These are phyloP conservation scores for Ophiostoma fasciatum DNA, from an alignment of 2,329 filamentous ascomycete species.

Conservation along the genomic window DNA sequence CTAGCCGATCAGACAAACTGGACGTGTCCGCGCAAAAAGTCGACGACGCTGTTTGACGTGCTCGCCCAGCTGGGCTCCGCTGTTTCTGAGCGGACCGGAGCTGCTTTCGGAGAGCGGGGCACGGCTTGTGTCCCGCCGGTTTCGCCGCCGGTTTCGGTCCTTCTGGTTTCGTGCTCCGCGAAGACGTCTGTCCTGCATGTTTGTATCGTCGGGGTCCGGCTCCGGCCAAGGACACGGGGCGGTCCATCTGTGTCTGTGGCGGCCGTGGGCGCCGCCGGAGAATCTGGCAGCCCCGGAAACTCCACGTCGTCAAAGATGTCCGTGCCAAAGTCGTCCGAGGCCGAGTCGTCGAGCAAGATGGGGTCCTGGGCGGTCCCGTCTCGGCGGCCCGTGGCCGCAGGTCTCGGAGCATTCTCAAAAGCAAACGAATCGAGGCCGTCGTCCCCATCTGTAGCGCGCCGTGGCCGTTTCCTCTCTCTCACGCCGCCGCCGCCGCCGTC, in stretches of 20 bases:
- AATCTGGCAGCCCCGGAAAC: not conserved
- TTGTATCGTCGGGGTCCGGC: no score
- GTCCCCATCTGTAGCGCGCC: no score
- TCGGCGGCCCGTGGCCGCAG: not conserved
- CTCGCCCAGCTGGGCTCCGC: constrained; percentile 14
- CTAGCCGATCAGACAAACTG: constrained; percentile 11
- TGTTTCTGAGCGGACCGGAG: not conserved
- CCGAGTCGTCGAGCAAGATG: constrained; percentile 2
- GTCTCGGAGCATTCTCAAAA: not conserved
- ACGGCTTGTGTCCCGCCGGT: not conserved
- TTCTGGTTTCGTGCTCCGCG: no score
- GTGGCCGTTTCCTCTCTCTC: not conserved
- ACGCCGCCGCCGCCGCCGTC: not conserved
- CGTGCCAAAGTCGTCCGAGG: constrained; percentile 8
- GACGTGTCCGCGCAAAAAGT: constrained; percentile 15
- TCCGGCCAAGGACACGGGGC: no score
- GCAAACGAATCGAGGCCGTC: not conserved
- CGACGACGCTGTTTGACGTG: constrained; percentile 14
- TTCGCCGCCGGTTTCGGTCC: not conserved
- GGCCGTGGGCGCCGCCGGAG: not conserved
- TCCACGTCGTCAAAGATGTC: constrained; percentile 11
- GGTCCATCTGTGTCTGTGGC: no score
- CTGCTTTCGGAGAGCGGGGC: not conserved
- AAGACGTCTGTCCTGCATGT: no score
- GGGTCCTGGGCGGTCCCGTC: constrained; percentile 3